Evolutionary conservation across 2,329 filamentous ascomycete genomes (phyloP).

Genomic region (Pezicula rhizophila): DNA sequence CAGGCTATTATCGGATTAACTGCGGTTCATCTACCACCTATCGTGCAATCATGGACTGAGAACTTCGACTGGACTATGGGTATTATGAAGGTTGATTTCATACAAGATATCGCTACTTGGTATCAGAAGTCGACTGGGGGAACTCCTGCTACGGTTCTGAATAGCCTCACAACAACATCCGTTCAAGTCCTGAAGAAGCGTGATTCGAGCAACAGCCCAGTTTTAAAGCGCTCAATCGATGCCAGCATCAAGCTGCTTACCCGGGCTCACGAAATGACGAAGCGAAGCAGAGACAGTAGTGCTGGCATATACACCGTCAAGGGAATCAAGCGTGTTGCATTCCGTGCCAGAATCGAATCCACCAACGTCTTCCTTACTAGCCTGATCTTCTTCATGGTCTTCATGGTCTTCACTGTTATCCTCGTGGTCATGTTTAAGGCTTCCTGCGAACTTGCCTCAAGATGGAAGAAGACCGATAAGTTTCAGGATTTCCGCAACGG

Average conservation of each 20-base stretch:
- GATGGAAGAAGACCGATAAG: slow-evolving; percentile 77
- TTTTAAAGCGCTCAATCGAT: slow-evolving; percentile 41
- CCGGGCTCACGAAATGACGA: slow-evolving; percentile 33
- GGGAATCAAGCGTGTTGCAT: slow-evolving; percentile 86
- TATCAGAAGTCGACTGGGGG: slow-evolving; percentile 92
- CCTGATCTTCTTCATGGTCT: slow-evolving; percentile 80
- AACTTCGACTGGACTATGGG: slow-evolving; percentile 99
- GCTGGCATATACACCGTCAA: slow-evolving; percentile 57
- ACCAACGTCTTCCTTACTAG: slow-evolving; percentile 94
- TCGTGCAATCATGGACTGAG: slow-evolving; percentile 89
- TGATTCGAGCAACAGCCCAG: slow-evolving; percentile 35
- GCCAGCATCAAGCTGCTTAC: slow-evolving; percentile 23
- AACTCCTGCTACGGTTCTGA: slow-evolving; percentile 71
- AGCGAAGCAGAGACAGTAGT: slow-evolving; percentile 46
- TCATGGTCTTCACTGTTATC: slow-evolving; percentile 69
- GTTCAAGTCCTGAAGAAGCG: slow-evolving; percentile 61
- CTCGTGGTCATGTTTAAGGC: slow-evolving; percentile 75
- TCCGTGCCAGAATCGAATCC: slow-evolving; percentile 74
- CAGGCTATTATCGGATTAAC: slow-evolving; percentile 88
- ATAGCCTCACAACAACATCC: slow-evolving; percentile 66
- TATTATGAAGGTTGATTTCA: slow-evolving; percentile 79
- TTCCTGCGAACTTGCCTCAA: slow-evolving; percentile 69
- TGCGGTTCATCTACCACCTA: slow-evolving; percentile 73
- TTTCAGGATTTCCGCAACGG: slow-evolving; percentile 92
- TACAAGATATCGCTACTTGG: slow-evolving; percentile 88